Conservation (phyloP, 257 asterid species). For the Galeopsis tetrahit region DNA sequence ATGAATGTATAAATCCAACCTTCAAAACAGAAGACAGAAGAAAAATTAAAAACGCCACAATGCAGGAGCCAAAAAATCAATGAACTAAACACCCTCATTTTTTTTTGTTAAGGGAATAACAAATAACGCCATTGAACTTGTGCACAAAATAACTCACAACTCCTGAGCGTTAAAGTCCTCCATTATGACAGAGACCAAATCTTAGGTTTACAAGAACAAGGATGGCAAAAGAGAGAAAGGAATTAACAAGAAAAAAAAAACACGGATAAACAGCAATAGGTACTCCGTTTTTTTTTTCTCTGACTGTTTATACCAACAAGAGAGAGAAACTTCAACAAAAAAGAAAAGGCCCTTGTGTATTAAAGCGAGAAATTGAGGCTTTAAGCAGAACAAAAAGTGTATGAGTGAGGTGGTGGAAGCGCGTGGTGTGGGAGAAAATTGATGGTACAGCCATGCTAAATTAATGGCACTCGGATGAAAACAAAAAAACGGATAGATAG, state of each 20-base stretch:
- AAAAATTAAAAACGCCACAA: background rate
- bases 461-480: background rate
- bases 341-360: background rate
- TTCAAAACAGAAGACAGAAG: background rate
- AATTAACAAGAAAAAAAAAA: background rate
- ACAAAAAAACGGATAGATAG: background rate
- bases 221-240: background rate
- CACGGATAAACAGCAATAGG: background rate
- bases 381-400: conserved; percentile 22
- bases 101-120: conserved; percentile 3
- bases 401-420: background rate
- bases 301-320: background rate
- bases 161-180: conserved; percentile 38
- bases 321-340: conserved; percentile 14
- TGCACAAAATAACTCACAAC: conserved; percentile 37
- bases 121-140: background rate
- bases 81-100: background rate
- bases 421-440: no score
- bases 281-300: no score
- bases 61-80: background rate
- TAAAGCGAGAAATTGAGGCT: conserved; percentile 26
- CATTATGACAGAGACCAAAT: conserved; percentile 31
- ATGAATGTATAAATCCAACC: conserved; percentile 45
- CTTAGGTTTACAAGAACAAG: background rate
- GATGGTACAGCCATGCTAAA: conserved; percentile 35